These are phyloP conservation scores for Gonium pectorale DNA, from an alignment of 139 green algal species.

Conservation along the genomic window DNA sequence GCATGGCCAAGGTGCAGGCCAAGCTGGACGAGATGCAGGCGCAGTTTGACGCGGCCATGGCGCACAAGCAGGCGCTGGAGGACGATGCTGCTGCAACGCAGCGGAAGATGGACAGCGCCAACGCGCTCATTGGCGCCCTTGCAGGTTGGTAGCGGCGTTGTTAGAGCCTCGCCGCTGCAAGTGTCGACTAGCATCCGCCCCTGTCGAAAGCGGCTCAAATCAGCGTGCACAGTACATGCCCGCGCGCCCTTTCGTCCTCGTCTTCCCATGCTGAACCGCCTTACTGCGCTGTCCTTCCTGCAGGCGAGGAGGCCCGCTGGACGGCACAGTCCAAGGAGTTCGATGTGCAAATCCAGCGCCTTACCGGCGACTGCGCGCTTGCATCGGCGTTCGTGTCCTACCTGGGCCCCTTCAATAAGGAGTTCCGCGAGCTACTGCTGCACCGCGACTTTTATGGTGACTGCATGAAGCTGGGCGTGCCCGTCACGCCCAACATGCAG, in stretches of 20 bases:
- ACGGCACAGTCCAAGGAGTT: slow-evolving; percentile 90
- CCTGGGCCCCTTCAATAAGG: slow-evolving; percentile 94
- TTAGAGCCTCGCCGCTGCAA: no score
- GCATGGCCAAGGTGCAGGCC: slow-evolving; percentile 91
- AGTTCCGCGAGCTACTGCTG: slow-evolving; percentile 93
- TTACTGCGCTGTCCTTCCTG: no score
- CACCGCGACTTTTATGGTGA: slow-evolving; percentile 85
- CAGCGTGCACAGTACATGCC: no score
- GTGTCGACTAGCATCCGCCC: no score
- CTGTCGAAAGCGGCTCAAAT: no score
- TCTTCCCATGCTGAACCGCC: no score
- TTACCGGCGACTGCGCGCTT: slow-evolving; percentile 91
- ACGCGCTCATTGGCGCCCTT: slow-evolving; percentile 89
- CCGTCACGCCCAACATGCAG: slow-evolving; percentile 83
- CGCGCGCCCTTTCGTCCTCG: no score
- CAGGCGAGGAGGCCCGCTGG: slow-evolving; percentile 93
- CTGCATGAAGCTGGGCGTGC: slow-evolving; percentile 79
- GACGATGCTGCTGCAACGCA: slow-evolving; percentile 89
- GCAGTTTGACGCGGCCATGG: slow-evolving; percentile 93
- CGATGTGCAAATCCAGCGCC: slow-evolving; percentile 82
- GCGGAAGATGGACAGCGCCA: slow-evolving; percentile 92
- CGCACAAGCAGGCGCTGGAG: slow-evolving; percentile 92
- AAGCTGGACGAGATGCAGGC: slow-evolving; percentile 94
- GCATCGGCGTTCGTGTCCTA: slow-evolving; percentile 92
- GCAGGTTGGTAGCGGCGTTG: slow-evolving; percentile 61